phyloP scores from a whole-genome alignment of 208 protist genomes.

The Lotmaria passim region DNA sequence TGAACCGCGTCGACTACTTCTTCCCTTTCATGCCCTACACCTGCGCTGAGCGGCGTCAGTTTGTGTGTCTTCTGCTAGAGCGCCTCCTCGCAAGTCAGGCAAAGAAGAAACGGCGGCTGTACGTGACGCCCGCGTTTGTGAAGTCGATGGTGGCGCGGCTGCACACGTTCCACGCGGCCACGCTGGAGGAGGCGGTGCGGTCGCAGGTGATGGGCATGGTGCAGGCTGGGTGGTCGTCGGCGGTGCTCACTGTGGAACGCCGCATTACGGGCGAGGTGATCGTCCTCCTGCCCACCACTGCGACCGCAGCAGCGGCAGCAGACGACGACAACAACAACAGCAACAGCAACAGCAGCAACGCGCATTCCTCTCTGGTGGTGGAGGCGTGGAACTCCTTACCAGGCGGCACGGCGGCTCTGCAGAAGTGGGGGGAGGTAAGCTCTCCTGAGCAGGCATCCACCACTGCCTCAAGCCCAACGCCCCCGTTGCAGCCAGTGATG shows the following conservation, averaged over 20 bases:
- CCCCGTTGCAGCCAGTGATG: neutral
- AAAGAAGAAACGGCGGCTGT: constrained; percentile 42
- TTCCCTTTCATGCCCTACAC: constrained; percentile 86
- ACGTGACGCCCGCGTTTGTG: constrained; percentile 68
- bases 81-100: constrained; percentile 57
- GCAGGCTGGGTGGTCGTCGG: constrained; percentile 34
- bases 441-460: neutral
- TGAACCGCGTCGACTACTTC: constrained; percentile 86
- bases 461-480: neutral
- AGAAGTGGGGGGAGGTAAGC: constrained; percentile 19
- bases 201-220: constrained; percentile 67
- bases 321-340: neutral
- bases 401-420: constrained; percentile 17
- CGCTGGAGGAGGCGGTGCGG: constrained; percentile 71
- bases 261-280: constrained; percentile 20
- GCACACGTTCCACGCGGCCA: constrained; percentile 75
- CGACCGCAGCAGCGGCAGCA: neutral
- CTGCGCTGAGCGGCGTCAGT: constrained; percentile 51
- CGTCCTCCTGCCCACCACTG: constrained; percentile 22
- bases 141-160: constrained; percentile 45
- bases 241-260: constrained; percentile 69
- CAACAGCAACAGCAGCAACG: neutral
- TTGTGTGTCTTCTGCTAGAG: constrained; percentile 74
- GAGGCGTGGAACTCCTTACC: constrained; percentile 34
- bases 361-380: constrained; percentile 17